Conservation (phyloP, 768 basidiomycete genomes). For the Paxillus involutus region DNA sequence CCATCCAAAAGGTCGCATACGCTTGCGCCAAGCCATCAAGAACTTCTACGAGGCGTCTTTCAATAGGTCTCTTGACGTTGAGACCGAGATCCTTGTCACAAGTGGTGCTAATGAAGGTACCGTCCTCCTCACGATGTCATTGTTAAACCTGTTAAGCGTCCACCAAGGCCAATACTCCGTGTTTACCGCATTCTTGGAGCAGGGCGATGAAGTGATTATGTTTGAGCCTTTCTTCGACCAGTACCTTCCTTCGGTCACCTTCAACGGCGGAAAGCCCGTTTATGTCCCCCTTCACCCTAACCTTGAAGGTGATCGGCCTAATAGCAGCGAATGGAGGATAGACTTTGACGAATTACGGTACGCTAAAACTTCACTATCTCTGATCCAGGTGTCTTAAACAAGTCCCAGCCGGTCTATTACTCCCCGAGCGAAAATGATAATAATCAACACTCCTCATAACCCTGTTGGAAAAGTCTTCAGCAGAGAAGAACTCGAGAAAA, state of each 20-base stretch:
- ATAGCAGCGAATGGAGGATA: conserved; percentile 82
- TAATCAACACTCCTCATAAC: conserved; percentile 96
- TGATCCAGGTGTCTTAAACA: conserved; percentile 3
- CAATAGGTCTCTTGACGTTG: conserved; percentile 72
- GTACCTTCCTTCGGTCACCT: conserved; percentile 88
- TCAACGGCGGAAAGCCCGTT: conserved; percentile 91
- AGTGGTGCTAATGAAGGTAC: conserved; percentile 97
- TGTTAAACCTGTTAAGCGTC: background rate
- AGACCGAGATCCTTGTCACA: conserved; percentile 89
- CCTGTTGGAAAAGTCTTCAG: conserved; percentile 98
- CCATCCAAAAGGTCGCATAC: conserved; percentile 85
- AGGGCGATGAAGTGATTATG: conserved; percentile 96
- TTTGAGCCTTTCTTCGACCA: conserved; percentile 99
- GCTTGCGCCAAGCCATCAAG: conserved; percentile 86
- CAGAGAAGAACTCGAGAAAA: conserved; percentile 74
- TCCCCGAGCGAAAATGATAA: conserved; percentile 89
- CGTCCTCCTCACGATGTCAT: conserved; percentile 1
- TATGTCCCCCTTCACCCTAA: conserved; percentile 96
- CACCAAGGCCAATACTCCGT: conserved; percentile 86
- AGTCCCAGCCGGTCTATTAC: conserved; percentile 73
- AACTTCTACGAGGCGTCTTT: conserved; percentile 70
- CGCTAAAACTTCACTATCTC: conserved; percentile 9
- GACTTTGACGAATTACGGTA: conserved; percentile 88
- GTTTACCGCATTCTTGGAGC: conserved; percentile 87
- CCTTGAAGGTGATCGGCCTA: conserved; percentile 44